Base-by-base conservation (phyloP, 148 eudicot species). In the Camellia granthamiana region DNA sequence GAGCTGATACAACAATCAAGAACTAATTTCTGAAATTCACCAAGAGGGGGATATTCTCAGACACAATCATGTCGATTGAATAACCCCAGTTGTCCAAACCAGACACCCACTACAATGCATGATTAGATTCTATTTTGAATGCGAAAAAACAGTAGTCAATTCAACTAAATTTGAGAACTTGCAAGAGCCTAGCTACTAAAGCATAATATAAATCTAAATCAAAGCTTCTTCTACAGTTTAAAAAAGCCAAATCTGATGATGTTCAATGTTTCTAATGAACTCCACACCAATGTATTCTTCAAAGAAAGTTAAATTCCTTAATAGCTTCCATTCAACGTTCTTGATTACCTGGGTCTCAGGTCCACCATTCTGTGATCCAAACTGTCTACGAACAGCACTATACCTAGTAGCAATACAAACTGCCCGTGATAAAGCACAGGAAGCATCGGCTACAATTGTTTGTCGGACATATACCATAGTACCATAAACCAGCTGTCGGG, bases 391-490 rank as follows among this genome's bases (percentile, higher is more conserved):
- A 69, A 96, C 95, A 77, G 92, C 95, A 87, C 99, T 93, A 68
- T 96, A 96, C 83, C 99, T 92, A 18, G 99, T 96, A 67, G 99
- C 99, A 77, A 96, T 91, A 84, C 93, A 90, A 72, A 93, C 99
- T 65, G 97, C 99, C 76, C 86, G 87, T 67, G 99, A 91, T 76
- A 96, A 86, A 83, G 98, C 98, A 80, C 84, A 80, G 46, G 97
- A 93, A 84, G 98, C 98, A 89, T 93, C 97, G 72, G 89, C 81
- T 82, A 95, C 99, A 82, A 95, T 92, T 47, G 89, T 74, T 80
- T 95, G 93, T 21, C 99, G 88, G 54, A 95, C 97, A 83, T 64
- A 93, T 58, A 95, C 99, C 99, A 95, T 95, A 81, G 99, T 93
- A 54, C 98, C 98, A 86, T 96, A 96, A 74, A 96, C 84, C 52